A percentile compares a stretch with the other conserved stretches of the same genome.
Conservation (phyloP, 495 filamentous ascomycete genomes). For the Amorphotheca resinae region DNA sequence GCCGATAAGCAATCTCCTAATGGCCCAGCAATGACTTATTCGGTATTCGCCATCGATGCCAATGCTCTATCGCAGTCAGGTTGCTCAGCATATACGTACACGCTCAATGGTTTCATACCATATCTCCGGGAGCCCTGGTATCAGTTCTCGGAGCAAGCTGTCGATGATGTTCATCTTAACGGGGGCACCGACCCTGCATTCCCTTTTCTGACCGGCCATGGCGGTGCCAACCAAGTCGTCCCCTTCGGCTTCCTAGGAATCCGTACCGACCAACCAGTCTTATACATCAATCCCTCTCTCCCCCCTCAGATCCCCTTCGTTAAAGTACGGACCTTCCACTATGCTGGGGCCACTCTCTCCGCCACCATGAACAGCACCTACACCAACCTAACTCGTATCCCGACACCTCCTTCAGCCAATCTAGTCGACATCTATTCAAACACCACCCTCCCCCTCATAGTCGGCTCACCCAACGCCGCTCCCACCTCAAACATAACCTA, state of each 20-base stretch:
- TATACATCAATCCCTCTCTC: constrained; percentile 41
- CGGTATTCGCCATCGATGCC: constrained; percentile 40
- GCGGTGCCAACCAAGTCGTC: constrained; percentile 40
- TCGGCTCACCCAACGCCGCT: constrained; percentile 25
- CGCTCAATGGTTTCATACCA: constrained; percentile 35
- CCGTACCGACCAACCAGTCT: constrained; percentile 31
- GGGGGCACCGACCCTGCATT: constrained; percentile 47
- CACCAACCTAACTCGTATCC: constrained; percentile 43
- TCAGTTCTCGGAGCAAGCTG: constrained; percentile 57
- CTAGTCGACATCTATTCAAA: constrained; percentile 29
- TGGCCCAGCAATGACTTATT: constrained; percentile 52
- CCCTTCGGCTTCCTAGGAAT: constrained; percentile 44
- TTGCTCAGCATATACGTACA: constrained; percentile 44
- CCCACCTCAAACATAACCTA: constrained; percentile 23
- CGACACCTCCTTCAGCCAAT: constrained; percentile 28
- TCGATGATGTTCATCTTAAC: constrained; percentile 50
- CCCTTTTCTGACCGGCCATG: constrained; percentile 47
- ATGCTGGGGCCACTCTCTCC: constrained; percentile 51
- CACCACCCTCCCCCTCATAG: constrained; percentile 37
- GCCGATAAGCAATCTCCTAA: constrained; percentile 42
- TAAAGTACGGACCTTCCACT: constrained; percentile 56
- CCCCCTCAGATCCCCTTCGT: constrained; percentile 46
- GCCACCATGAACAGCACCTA: constrained; percentile 52
- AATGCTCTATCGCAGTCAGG: constrained; percentile 40
- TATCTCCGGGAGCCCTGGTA: constrained; percentile 44